Conservation (phyloP, 2,329 filamentous ascomycete genomes). For the Reticulascus tulasneorum region DNA sequence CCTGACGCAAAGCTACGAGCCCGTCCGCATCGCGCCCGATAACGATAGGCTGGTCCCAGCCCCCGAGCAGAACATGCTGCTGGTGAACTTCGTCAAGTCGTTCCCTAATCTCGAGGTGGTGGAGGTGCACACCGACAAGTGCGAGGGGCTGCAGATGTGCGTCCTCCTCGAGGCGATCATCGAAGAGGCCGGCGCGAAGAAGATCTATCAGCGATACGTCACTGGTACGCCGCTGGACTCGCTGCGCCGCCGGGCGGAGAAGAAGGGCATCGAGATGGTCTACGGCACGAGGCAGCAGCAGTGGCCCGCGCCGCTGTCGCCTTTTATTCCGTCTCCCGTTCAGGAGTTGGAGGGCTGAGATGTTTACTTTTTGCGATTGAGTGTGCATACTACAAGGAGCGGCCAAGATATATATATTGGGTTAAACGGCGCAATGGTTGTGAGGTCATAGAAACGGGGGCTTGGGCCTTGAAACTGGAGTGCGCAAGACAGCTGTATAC, state of each 20-base stretch:
- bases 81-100: conserved; percentile 13
- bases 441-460: no score
- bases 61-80: conserved; percentile 1
- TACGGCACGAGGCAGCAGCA: conserved; percentile 7
- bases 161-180: conserved; percentile 7
- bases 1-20: conserved; percentile 6
- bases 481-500: no score
- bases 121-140: conserved; percentile 9
- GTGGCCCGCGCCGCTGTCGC: conserved; percentile 9
- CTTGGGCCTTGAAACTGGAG: no score
- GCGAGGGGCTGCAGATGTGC: conserved; percentile 1
- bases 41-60: background rate
- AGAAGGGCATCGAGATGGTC: conserved; percentile 7
- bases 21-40: background rate
- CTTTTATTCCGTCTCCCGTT: background rate
- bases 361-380: background rate
- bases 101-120: conserved; percentile 16
- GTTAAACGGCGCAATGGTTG: no score
- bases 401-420: no score
- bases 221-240: conserved; percentile 11
- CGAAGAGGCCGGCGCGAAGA: conserved; percentile 1
- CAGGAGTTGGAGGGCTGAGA: background rate
- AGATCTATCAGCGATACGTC: conserved; percentile 8
- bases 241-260: conserved; percentile 5
- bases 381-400: background rate